phyloP scores from a whole-genome alignment of 2,329 filamentous ascomycete genomes.

The Colletotrichum melonis region DNA sequence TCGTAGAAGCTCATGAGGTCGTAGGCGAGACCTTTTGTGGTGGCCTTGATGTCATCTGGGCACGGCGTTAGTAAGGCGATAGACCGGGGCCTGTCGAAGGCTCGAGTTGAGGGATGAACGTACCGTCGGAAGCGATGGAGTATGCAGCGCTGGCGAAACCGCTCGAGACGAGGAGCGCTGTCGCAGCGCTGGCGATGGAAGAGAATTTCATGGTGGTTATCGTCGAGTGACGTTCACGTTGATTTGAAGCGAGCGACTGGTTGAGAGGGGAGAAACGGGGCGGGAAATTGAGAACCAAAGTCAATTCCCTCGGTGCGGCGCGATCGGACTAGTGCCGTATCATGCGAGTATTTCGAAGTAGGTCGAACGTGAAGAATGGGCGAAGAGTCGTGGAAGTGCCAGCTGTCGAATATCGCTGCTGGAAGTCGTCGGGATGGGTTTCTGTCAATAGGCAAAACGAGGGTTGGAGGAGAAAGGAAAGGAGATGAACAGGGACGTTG shows the following conservation, averaged over 20 bases:
- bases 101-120: neutral
- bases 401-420: conserved; percentile 12
- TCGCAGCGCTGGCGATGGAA: conserved; percentile 19
- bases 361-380: neutral
- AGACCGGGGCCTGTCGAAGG: neutral
- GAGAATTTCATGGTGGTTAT: conserved; percentile 20
- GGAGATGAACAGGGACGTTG: conserved; percentile 19
- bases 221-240: conserved; percentile 14
- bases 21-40: conserved; percentile 59
- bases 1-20: conserved; percentile 64
- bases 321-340: conserved; percentile 5
- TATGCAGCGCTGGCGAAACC: conserved; percentile 21
- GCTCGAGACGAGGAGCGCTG: conserved; percentile 14
- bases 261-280: neutral
- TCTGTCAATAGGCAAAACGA: conserved; percentile 18
- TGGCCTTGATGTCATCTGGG: conserved; percentile 57
- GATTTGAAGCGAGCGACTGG: conserved; percentile 27
- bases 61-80: conserved; percentile 6
- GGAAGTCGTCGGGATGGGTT: neutral
- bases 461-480: conserved; percentile 17
- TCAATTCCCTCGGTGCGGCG: conserved; percentile 14
- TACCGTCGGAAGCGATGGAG: conserved; percentile 32
- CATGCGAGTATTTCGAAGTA: conserved; percentile 14
- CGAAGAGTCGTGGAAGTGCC: neutral
- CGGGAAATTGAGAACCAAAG: neutral